phyloP scores from a whole-genome alignment of 768 basidiomycete species.

The Candolleomyces efflorescens region DNA sequence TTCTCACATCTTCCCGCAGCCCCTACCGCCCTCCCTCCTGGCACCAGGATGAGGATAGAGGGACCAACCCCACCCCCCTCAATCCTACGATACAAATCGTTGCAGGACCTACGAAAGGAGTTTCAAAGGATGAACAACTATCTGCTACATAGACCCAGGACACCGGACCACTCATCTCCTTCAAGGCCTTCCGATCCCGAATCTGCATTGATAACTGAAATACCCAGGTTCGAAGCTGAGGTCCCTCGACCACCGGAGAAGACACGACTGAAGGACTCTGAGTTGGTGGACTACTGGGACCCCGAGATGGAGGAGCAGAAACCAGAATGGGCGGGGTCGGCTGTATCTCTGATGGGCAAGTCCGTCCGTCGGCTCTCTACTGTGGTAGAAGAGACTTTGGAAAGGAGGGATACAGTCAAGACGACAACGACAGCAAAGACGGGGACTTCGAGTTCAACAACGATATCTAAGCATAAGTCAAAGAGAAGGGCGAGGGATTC shows the following conservation, averaged over 20 bases:
- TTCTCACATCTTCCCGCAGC: slow-evolving; percentile 4
- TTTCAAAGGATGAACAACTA: background rate
- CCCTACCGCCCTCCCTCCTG: background rate
- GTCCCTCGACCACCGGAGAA: background rate
- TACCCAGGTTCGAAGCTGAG: too few relatives aligned
- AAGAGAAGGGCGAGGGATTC: background rate
- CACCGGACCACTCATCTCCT: background rate
- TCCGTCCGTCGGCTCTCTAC: background rate
- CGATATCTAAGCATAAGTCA: background rate
- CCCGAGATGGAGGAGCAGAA: background rate
- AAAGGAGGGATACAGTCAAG: background rate
- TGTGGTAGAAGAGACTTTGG: background rate
- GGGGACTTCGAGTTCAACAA: background rate
- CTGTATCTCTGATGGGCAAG: background rate
- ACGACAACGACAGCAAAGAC: background rate
- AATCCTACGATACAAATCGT: background rate
- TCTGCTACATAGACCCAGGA: background rate
- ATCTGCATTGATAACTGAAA: background rate
- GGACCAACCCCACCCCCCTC: background rate
- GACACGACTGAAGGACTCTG: background rate
- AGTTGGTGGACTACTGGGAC: background rate
- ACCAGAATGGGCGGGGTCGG: background rate
- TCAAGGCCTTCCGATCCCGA: background rate
- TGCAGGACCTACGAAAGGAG: background rate
- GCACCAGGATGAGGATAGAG: background rate